Evolutionary conservation across 75 land plant genomes (phyloP).

Genomic region (Sequoia sempervirens): DNA sequence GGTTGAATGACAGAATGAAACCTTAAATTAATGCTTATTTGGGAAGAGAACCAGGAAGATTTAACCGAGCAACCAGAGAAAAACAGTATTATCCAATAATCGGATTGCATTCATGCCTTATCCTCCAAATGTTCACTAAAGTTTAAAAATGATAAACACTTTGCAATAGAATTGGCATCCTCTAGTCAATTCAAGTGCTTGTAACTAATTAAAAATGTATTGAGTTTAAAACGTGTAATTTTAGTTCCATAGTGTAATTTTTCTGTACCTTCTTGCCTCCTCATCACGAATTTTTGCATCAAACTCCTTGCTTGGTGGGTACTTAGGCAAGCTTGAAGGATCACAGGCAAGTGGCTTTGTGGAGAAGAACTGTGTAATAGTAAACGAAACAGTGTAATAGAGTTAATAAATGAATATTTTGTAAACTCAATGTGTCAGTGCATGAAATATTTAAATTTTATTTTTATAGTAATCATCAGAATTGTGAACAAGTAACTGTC

Average conservation of each 20-base stretch:
- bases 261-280: conserved; percentile 2
- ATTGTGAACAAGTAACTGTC: not conserved
- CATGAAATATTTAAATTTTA: too few species aligned
- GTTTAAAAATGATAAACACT: not conserved
- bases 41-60: not conserved
- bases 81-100: not conserved
- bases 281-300: conserved; percentile 40
- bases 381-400: not conserved
- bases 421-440: not conserved
- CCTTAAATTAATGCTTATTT: not conserved
- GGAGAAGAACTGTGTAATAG: conserved; percentile 53
- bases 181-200: conserved; percentile 2
- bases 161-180: not conserved
- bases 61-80: not conserved
- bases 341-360: conserved; percentile 77
- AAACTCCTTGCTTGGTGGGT: conserved; percentile 86
- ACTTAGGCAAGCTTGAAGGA: conserved; percentile 82
- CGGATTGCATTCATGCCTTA: not conserved
- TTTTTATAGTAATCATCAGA: not conserved
- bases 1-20: not conserved
- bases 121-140: not conserved
- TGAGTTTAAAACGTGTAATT: not conserved
- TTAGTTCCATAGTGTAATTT: not conserved
- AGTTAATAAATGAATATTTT: not conserved
- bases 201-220: not conserved